A percentile compares a stretch with the other conserved stretches of the same genome.
These are phyloP conservation scores for Teratosphaeria viscida DNA, from an alignment of 2,329 filamentous ascomycete genomes.

Conservation along the genomic window DNA sequence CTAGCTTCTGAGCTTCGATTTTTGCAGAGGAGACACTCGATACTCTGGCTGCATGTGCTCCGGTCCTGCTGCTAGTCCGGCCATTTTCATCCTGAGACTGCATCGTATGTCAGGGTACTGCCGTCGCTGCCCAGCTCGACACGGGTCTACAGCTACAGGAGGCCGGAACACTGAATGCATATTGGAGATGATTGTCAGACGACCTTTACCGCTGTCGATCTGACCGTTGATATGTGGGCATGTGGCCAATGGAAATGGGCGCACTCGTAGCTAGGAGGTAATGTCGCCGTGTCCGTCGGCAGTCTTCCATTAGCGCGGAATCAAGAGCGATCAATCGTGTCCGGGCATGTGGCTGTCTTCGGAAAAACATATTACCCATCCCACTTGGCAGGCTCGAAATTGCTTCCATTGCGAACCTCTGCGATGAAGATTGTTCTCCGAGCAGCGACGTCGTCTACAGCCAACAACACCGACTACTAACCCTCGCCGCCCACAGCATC, in stretches of 20 bases:
- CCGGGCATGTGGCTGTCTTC: no score
- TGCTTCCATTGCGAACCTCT: not conserved
- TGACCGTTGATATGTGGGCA: not conserved
- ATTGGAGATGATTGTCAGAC: not conserved
- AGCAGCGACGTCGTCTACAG: constrained; percentile 7
- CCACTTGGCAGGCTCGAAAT: not conserved
- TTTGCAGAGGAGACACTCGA: not conserved
- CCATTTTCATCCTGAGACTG: not conserved
- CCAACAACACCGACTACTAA: not conserved
- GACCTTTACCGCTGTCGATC: not conserved
- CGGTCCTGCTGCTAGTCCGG: not conserved
- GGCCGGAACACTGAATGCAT: not conserved
- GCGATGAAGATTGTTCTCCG: not conserved
- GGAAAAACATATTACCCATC: not conserved
- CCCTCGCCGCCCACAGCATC: constrained; percentile 1
- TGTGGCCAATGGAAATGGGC: not conserved
- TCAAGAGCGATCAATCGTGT: not conserved
- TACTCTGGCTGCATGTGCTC: not conserved
- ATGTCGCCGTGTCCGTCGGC: not conserved
- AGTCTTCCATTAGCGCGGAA: not conserved
- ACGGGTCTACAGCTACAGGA: not conserved
- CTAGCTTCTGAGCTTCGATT: not conserved
- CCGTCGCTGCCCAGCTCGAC: not conserved
- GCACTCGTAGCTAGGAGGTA: not conserved
- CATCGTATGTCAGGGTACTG: not conserved